phyloP scores from a whole-genome alignment of 2,329 filamentous ascomycete species.

The Hansfordia pulvinata region DNA sequence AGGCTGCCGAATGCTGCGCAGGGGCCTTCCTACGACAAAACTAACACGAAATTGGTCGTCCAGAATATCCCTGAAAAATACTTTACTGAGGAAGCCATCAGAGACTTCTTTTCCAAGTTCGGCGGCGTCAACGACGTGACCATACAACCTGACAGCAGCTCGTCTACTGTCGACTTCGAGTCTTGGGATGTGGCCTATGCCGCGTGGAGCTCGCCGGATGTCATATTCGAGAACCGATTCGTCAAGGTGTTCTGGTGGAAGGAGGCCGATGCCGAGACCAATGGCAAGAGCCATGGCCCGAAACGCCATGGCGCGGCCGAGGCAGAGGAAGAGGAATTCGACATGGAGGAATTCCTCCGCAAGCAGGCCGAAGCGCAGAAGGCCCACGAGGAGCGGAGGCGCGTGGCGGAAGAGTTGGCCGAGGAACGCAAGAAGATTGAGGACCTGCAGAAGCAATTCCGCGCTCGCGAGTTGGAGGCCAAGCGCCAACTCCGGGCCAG shows the following conservation, averaged over 20 bases:
- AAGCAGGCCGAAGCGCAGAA: conserved; percentile 63
- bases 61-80: conserved; percentile 65
- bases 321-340: conserved; percentile 39
- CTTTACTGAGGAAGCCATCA: conserved; percentile 51
- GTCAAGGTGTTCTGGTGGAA: conserved; percentile 75
- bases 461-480: conserved; percentile 52
- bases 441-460: conserved; percentile 44
- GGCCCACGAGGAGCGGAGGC: conserved; percentile 49
- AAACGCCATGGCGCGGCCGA: too few relatives aligned
- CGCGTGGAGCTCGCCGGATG: conserved; percentile 65
- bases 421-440: conserved; percentile 50
- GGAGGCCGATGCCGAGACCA: conserved; percentile 15
- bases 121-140: conserved; percentile 50
- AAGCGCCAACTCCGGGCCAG: conserved; percentile 47
- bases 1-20: conserved; percentile 50
- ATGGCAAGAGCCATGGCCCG: conserved; percentile 9
- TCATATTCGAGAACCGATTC: conserved; percentile 74
- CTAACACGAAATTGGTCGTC: conserved; percentile 57
- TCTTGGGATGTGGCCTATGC: conserved; percentile 51
- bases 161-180: conserved; percentile 59
- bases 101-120: conserved; percentile 59
- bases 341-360: conserved; percentile 54
- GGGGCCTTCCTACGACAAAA: conserved; percentile 47
- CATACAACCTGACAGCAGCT: conserved; percentile 50
- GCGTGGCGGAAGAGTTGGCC: conserved; percentile 49